Evolutionary conservation across 495 filamentous ascomycete genomes (phyloP).

Genomic region (Tuber microsphaerosporum): DNA sequence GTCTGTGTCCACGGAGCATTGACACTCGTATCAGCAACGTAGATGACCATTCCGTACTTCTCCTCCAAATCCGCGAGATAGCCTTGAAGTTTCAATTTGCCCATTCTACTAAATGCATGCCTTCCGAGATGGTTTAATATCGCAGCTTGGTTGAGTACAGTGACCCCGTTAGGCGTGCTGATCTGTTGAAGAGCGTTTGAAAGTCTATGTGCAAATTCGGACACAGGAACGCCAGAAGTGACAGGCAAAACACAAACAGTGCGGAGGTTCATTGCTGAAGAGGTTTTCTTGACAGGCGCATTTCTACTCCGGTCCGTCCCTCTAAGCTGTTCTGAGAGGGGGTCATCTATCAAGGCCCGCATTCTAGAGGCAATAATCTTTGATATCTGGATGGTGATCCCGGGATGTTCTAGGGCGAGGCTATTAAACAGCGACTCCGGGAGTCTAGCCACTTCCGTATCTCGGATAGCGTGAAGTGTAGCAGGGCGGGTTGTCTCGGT

Average conservation of each 20-base stretch:
- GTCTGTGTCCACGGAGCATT: constrained; percentile 98
- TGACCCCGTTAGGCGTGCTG: constrained; percentile 79
- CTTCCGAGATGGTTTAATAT: constrained; percentile 90
- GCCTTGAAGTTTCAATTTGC: constrained; percentile 89
- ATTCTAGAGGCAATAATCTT: constrained; percentile 96
- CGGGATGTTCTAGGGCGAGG: constrained; percentile 89
- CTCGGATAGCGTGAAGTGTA: constrained; percentile 89
- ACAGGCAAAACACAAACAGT: constrained; percentile 90
- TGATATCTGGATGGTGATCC: constrained; percentile 97
- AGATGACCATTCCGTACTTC: constrained; percentile 90
- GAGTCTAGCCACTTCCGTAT: constrained; percentile 92
- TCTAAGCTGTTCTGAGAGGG: constrained; percentile 56
- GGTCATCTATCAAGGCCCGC: constrained; percentile 77
- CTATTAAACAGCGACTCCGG: constrained; percentile 96
- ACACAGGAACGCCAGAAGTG: constrained; percentile 82
- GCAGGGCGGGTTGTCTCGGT: constrained; percentile 84
- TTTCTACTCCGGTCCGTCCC: constrained; percentile 41
- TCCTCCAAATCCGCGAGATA: constrained; percentile 96
- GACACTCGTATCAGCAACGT: constrained; percentile 94
- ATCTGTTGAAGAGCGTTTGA: constrained; percentile 82
- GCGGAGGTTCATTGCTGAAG: constrained; percentile 82
- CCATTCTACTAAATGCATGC: constrained; percentile 95
- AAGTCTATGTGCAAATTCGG: constrained; percentile 87
- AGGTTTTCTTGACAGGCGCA: constrained; percentile 58
- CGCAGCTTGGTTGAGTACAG: constrained; percentile 83